A percentile compares a stretch with the other conserved stretches of the same genome.
These are phyloP conservation scores for Boletus insuetus DNA, from an alignment of 768 basidiomycete species.

Conservation along the genomic window DNA sequence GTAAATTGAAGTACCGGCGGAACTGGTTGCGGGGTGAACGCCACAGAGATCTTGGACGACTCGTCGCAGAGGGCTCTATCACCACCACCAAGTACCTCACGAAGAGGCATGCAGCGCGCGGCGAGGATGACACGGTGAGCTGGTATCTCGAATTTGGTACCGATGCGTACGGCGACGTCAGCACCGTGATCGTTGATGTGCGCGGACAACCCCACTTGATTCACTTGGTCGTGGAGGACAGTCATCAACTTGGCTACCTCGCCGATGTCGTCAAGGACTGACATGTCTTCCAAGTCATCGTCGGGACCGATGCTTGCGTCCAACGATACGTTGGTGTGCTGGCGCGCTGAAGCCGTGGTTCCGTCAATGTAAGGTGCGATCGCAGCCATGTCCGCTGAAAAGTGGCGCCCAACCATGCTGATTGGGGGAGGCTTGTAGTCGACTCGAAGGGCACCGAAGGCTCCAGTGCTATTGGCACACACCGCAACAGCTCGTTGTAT, in stretches of 20 bases:
- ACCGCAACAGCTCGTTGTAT: slow-evolving; percentile 86
- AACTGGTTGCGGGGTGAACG: slow-evolving; percentile 11
- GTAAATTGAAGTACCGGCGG: slow-evolving; percentile 34
- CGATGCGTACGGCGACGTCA: slow-evolving; percentile 55
- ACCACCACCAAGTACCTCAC: slow-evolving; percentile 42
- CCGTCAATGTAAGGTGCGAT: slow-evolving; percentile 57
- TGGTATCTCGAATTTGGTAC: slow-evolving; percentile 46
- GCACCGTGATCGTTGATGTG: slow-evolving; percentile 48
- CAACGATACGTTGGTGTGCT: not conserved
- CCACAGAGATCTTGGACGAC: slow-evolving; percentile 32
- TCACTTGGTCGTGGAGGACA: slow-evolving; percentile 1
- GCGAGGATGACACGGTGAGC: slow-evolving; percentile 68
- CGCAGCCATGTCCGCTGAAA: slow-evolving; percentile 63
- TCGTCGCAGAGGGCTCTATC: slow-evolving; percentile 26
- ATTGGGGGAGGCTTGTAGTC: slow-evolving; percentile 65
- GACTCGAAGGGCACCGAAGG: slow-evolving; percentile 79
- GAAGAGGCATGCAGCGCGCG: slow-evolving; percentile 51
- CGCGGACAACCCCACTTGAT: not conserved
- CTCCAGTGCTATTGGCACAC: slow-evolving; percentile 82
- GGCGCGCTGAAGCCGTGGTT: not conserved
- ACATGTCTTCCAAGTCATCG: slow-evolving; percentile 40
- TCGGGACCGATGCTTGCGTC: slow-evolving; percentile 15
- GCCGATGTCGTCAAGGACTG: slow-evolving; percentile 35
- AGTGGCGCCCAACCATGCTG: slow-evolving; percentile 47
- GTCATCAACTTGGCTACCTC: slow-evolving; percentile 28